These are phyloP conservation scores for Tarenaya hassleriana DNA, from an alignment of 345 rosid genomes.

Conservation along the genomic window DNA sequence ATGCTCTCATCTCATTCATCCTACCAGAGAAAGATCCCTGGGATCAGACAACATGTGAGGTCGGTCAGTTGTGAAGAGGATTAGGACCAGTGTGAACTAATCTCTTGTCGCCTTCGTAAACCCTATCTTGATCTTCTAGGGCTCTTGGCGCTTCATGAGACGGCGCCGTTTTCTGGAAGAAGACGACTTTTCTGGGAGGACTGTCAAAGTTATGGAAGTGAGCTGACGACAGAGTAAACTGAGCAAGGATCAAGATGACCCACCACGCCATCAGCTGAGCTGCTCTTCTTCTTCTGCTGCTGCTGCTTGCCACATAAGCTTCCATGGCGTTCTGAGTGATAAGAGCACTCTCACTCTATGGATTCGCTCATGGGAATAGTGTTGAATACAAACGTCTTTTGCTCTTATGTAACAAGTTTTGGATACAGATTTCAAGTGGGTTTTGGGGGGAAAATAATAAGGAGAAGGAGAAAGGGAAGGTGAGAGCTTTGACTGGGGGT, in stretches of 20 bases:
- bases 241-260: conserved; percentile 39
- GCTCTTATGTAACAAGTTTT: conserved; percentile 23
- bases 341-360: conserved; percentile 4
- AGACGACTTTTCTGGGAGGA: conserved; percentile 40
- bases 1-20: conserved; percentile 39
- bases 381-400: neutral
- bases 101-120: conserved; percentile 73
- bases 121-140: conserved; percentile 27
- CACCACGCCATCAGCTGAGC: conserved; percentile 43
- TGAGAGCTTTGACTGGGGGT: conserved; percentile 14
- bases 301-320: conserved; percentile 7
- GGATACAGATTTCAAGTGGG: conserved; percentile 22
- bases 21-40: conserved; percentile 18
- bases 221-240: conserved; percentile 32
- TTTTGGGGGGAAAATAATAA: too few species aligned
- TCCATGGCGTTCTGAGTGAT: conserved; percentile 21
- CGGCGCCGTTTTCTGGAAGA: conserved; percentile 21
- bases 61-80: conserved; percentile 95
- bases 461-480: conserved; percentile 1
- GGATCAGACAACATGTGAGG: conserved; percentile 7
- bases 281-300: conserved; percentile 13
- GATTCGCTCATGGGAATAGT: conserved; percentile 19
- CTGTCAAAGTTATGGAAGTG: conserved; percentile 27
- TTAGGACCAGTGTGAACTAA: conserved; percentile 86
- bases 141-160: conserved; percentile 34